These are phyloP conservation scores for Starmerella tilneyi DNA, from an alignment of 805 yeast genomes.

Conservation along the genomic window DNA sequence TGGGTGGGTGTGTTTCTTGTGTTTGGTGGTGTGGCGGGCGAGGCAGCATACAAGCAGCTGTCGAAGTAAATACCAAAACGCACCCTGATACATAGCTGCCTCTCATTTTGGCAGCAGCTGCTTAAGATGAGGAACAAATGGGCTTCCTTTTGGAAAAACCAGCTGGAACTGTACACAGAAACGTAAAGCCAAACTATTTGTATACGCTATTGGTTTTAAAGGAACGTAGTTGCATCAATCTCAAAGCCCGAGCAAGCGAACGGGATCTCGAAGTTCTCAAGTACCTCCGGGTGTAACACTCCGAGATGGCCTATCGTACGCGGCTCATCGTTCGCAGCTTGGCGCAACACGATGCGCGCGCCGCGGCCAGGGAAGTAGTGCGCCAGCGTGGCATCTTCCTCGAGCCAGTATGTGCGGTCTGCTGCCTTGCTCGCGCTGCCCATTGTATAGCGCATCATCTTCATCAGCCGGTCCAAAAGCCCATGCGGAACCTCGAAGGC, in stretches of 20 bases:
- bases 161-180: no score
- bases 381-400: slow-evolving; percentile 31
- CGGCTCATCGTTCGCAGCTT: slow-evolving; percentile 28
- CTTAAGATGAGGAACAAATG: no score
- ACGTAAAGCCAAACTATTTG: no score
- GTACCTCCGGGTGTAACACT: slow-evolving; percentile 90
- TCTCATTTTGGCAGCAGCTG: no score
- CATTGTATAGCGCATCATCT: slow-evolving; percentile 87
- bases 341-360: slow-evolving; percentile 65
- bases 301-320: slow-evolving; percentile 61
- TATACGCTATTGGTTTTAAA: slow-evolving; percentile 7
- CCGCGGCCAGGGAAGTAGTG: slow-evolving; percentile 97
- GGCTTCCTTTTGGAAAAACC: no score
- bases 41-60: slow-evolving; percentile 45
- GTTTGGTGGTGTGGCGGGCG: slow-evolving; percentile 75
- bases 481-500: slow-evolving; percentile 96
- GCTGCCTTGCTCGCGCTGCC: slow-evolving; percentile 44
- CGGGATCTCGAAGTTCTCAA: slow-evolving; percentile 77
- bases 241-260: slow-evolving; percentile 89
- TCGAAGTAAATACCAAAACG: neutral
- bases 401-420: slow-evolving; percentile 53
- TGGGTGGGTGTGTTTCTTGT: slow-evolving; percentile 74
- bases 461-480: slow-evolving; percentile 86
- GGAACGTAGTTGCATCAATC: slow-evolving; percentile 73
- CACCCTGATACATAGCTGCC: no score